Conservation (phyloP, 139 green algal species). For the Chlamydomonas eustigma region DNA sequence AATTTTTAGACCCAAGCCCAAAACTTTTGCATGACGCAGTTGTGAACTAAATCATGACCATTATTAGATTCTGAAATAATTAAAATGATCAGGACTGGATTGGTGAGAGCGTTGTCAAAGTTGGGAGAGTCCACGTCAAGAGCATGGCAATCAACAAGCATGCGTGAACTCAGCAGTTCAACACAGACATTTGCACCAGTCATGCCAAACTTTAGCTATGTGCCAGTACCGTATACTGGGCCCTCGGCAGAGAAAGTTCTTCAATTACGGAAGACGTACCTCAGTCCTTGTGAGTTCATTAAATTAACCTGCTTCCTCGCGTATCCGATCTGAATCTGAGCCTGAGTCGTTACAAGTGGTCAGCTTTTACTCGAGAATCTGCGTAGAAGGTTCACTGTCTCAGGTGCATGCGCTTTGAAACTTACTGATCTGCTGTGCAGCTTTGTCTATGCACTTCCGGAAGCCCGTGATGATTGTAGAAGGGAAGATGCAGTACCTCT, state of each 20-base stretch:
- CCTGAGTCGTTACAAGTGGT: too few relatives aligned
- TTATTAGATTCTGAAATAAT: too few relatives aligned
- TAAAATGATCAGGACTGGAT: neutral
- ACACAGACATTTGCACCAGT: neutral
- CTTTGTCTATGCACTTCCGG: constrained; percentile 81
- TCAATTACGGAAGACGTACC: constrained; percentile 61
- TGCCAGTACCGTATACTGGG: constrained; percentile 71
- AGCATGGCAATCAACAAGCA: neutral
- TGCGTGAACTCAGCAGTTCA: neutral
- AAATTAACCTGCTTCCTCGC: too few relatives aligned
- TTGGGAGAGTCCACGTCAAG: neutral
- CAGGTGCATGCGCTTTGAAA: neutral
- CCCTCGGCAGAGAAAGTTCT: constrained; percentile 80
- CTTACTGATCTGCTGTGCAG: constrained; percentile 24
- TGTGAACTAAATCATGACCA: too few relatives aligned
- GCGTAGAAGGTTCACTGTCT: neutral
- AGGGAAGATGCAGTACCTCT: constrained; percentile 97
- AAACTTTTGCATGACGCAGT: too few relatives aligned
- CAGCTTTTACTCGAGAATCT: neutral
- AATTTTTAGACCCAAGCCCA: too few relatives aligned
- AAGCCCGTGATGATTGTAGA: constrained; percentile 92
- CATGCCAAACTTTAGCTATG: constrained; percentile 50
- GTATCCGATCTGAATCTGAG: too few relatives aligned
- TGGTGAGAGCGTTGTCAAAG: neutral
- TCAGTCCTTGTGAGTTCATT: constrained; percentile 77